A percentile compares a stretch with the other conserved stretches of the same genome.
phyloP scores from a whole-genome alignment of 306 rosid genomes.

The Prunus fruticosa region DNA sequence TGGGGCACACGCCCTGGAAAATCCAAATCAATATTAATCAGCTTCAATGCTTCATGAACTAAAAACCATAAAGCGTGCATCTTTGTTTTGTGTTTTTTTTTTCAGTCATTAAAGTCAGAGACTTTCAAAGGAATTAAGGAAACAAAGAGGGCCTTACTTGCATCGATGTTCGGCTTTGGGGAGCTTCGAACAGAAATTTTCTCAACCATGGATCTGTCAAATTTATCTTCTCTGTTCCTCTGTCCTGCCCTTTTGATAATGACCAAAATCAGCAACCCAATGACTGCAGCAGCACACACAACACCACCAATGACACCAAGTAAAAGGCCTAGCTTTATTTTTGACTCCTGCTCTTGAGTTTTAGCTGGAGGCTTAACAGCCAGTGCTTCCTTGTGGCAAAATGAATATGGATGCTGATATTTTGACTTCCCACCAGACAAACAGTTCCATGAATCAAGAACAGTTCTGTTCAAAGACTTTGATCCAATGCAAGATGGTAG shows the following conservation, averaged over 20 bases:
- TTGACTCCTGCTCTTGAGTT: slow-evolving; percentile 31
- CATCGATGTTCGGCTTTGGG: slow-evolving; percentile 36
- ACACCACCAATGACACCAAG: slow-evolving; percentile 57
- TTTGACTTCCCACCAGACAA: slow-evolving; percentile 38
- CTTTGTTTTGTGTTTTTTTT: neutral
- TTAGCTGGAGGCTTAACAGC: slow-evolving; percentile 54
- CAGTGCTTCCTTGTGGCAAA: slow-evolving; percentile 57
- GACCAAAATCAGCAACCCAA: slow-evolving; percentile 42
- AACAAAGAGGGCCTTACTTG: slow-evolving; percentile 49
- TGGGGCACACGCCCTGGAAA: slow-evolving; percentile 53
- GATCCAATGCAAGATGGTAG: slow-evolving; percentile 68
- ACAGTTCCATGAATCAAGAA: slow-evolving; percentile 66
- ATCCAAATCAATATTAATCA: neutral
- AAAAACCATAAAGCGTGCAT: neutral
- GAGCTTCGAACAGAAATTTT: slow-evolving; percentile 30
- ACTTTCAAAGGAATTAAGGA: neutral
- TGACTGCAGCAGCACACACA: slow-evolving; percentile 39
- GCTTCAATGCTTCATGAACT: neutral
- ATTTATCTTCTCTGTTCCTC: slow-evolving; percentile 22
- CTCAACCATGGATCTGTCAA: slow-evolving; percentile 37
- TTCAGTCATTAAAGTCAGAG: neutral
- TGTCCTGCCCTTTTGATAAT: slow-evolving; percentile 36
- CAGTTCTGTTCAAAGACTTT: slow-evolving; percentile 44
- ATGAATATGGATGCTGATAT: slow-evolving; percentile 45
- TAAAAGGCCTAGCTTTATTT: slow-evolving; percentile 36